Percentiles rank a stretch among this genome's conserved stretches.
These are phyloP conservation scores for Trypanosoma melophagium DNA, from an alignment of 208 protist genomes.

Conservation along the genomic window DNA sequence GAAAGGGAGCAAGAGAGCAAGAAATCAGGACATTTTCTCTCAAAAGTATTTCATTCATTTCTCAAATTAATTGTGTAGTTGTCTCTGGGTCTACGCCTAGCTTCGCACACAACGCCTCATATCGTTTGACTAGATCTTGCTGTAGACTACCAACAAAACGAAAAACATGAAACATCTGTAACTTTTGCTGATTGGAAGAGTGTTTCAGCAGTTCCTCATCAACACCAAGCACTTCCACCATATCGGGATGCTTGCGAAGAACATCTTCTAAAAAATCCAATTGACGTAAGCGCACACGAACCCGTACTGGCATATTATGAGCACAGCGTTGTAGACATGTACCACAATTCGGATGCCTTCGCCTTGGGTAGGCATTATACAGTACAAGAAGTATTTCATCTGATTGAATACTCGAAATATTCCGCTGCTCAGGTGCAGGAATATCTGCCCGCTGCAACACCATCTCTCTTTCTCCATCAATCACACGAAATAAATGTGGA, in stretches of 20 bases:
- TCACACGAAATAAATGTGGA: slow-evolving; percentile 29
- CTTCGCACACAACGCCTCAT: slow-evolving; percentile 37
- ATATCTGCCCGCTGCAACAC: slow-evolving; percentile 75
- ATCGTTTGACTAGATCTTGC: slow-evolving; percentile 47
- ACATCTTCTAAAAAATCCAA: slow-evolving; percentile 67
- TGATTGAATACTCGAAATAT: slow-evolving; percentile 29
- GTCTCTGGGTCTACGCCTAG: slow-evolving; percentile 23
- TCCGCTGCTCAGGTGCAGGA: slow-evolving; percentile 30
- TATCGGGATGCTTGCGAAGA: slow-evolving; percentile 62
- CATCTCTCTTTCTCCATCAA: slow-evolving; percentile 36
- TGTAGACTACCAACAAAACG: slow-evolving; percentile 82
- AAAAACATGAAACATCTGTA: slow-evolving; percentile 35
- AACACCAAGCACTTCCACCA: slow-evolving; percentile 47
- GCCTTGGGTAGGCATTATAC: slow-evolving; percentile 55
- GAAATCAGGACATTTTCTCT: not conserved
- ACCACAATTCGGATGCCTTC: slow-evolving; percentile 51
- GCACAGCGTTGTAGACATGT: slow-evolving; percentile 60
- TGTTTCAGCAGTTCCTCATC: slow-evolving; percentile 25
- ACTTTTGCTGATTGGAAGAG: not conserved
- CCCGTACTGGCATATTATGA: slow-evolving; percentile 33
- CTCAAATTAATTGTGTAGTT: not conserved
- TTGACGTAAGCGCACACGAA: slow-evolving; percentile 44
- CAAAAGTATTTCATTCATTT: not conserved
- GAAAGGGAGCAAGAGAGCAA: slow-evolving; percentile 2
- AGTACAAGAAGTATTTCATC: slow-evolving; percentile 78